These are phyloP conservation scores for Ophiobolus disseminans DNA, from an alignment of 2,329 filamentous ascomycete species.

Conservation along the genomic window DNA sequence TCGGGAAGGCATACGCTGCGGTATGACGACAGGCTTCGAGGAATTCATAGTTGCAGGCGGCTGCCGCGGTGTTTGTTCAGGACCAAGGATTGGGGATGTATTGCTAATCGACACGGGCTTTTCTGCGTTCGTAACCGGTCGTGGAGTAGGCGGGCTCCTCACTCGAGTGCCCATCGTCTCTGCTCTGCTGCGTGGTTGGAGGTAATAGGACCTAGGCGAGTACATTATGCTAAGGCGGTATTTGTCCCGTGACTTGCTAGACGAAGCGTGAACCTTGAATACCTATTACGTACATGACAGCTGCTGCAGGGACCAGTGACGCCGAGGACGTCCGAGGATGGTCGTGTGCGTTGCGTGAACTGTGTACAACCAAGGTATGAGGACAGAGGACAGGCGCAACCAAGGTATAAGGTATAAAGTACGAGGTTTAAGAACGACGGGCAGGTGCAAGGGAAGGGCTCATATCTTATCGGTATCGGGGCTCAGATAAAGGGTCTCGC, in stretches of 20 bases:
- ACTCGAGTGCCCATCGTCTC: slow-evolving; percentile 44
- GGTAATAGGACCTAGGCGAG: slow-evolving; percentile 56
- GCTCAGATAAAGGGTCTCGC: slow-evolving; percentile 18
- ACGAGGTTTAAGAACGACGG: too few species aligned
- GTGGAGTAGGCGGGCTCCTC: slow-evolving; percentile 24
- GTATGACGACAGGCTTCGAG: slow-evolving; percentile 54
- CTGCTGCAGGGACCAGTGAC: slow-evolving; percentile 34
- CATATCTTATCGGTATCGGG: too few species aligned
- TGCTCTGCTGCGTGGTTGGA: slow-evolving; percentile 35
- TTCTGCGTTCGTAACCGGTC: slow-evolving; percentile 19
- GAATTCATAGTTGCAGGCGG: slow-evolving; percentile 33
- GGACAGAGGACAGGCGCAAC: too few species aligned
- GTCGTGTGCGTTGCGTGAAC: too few species aligned
- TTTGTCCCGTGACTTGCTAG: slow-evolving; percentile 39
- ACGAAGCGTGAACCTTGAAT: too few species aligned
- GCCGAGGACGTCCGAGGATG: too few species aligned
- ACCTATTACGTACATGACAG: too few species aligned
- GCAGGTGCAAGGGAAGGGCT: neutral
- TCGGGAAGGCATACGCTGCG: slow-evolving; percentile 42
- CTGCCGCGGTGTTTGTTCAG: slow-evolving; percentile 15
- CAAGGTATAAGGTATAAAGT: too few species aligned
- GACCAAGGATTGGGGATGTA: slow-evolving; percentile 8
- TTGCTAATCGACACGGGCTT: slow-evolving; percentile 14
- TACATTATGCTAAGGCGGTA: slow-evolving; percentile 49
- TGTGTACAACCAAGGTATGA: too few species aligned